A percentile compares a stretch with the other conserved stretches of the same genome.
Conservation (phyloP, 495 filamentous ascomycete genomes). For the Tuber calosporum region DNA sequence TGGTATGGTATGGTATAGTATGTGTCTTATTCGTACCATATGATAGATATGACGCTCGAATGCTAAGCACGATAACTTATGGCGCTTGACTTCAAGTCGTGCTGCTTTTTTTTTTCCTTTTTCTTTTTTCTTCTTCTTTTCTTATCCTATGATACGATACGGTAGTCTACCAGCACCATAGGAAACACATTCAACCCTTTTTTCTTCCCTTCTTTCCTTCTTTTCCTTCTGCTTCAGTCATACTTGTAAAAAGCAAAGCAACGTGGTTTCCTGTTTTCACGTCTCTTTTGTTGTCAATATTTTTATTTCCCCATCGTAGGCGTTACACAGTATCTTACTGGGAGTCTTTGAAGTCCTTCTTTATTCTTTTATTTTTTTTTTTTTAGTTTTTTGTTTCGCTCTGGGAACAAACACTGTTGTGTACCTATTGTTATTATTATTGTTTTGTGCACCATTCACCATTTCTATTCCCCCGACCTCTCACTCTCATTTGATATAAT, state of each 20-base stretch:
- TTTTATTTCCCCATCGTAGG: conserved; percentile 15
- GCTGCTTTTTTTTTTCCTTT: conserved; percentile 16
- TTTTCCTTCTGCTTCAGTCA: conserved; percentile 30
- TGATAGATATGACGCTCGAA: neutral
- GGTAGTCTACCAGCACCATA: neutral
- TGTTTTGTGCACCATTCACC: neutral
- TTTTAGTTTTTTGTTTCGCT: too few species aligned
- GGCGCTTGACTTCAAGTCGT: neutral
- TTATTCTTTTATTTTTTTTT: neutral
- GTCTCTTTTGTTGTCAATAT: conserved; percentile 23
- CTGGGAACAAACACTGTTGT: neutral
- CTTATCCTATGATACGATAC: conserved; percentile 31
- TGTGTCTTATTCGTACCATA: neutral
- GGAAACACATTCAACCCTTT: conserved; percentile 6
- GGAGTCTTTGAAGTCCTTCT: neutral
- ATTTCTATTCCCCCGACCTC: neutral
- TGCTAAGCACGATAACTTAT: conserved; percentile 12
- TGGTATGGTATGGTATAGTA: neutral
- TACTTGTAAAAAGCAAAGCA: conserved; percentile 37
- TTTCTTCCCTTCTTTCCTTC: conserved; percentile 15
- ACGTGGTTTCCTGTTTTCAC: conserved; percentile 30
- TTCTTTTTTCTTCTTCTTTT: conserved; percentile 21
- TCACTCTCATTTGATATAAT: neutral
- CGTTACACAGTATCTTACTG: neutral
- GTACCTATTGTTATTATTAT: neutral